Conservation (phyloP, 108 stramenopile species). For the Aurantiochytrium sp. region DNA sequence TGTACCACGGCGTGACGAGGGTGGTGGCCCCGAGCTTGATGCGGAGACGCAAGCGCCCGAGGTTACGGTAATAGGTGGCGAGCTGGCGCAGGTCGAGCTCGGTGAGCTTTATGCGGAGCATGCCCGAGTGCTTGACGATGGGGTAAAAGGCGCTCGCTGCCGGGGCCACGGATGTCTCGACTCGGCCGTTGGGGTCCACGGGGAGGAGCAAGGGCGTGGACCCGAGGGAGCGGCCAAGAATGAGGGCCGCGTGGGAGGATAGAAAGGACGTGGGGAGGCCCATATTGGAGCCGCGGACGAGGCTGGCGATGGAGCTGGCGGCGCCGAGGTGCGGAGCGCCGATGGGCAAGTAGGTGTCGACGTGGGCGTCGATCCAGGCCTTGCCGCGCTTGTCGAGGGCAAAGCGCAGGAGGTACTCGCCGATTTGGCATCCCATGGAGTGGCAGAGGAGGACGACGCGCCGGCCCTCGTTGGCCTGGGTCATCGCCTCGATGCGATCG, state of each 20-base stretch:
- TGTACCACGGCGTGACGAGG: not conserved
- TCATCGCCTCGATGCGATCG: slow-evolving; percentile 38
- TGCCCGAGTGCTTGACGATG: slow-evolving; percentile 38
- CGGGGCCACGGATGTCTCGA: not conserved
- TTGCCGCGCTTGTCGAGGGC: slow-evolving; percentile 39
- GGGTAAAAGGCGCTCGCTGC: not conserved
- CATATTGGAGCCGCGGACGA: slow-evolving; percentile 62
- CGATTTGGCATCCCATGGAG: slow-evolving; percentile 41
- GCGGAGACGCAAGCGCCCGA: not conserved
- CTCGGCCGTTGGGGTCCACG: slow-evolving; percentile 30
- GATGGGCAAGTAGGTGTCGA: slow-evolving; percentile 59
- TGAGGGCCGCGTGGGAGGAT: slow-evolving; percentile 50
- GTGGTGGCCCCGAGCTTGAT: not conserved
- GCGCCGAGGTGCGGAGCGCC: slow-evolving; percentile 65
- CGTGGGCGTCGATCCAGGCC: slow-evolving; percentile 54
- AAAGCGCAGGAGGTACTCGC: slow-evolving; percentile 51
- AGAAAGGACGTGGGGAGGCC: slow-evolving; percentile 55
- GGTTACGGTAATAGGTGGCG: not conserved
- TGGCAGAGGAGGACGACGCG: slow-evolving; percentile 48
- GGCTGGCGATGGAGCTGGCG: slow-evolving; percentile 45
- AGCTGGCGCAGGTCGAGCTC: slow-evolving; percentile 13
- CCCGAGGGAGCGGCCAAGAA: slow-evolving; percentile 54
- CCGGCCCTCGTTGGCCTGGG: slow-evolving; percentile 28
- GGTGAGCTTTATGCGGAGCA: slow-evolving; percentile 26
- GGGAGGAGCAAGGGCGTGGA: slow-evolving; percentile 59